Percentiles rank a stretch among this genome's conserved stretches.
Conservation (phyloP, 768 basidiomycete genomes). For the Mycena capillaripes region DNA sequence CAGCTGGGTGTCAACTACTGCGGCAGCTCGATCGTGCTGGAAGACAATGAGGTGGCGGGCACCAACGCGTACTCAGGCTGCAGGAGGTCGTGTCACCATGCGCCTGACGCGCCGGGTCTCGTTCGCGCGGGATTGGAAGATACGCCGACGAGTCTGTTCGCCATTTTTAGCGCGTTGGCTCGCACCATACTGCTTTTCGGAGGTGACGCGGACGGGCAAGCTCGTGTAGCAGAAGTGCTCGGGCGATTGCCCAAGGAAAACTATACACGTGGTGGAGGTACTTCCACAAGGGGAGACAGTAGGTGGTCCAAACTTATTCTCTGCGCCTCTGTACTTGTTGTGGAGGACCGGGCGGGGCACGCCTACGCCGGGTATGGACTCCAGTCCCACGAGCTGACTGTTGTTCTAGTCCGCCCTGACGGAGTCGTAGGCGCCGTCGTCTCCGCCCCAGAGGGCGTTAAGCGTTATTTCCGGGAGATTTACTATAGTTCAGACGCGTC, state of each 20-base stretch:
- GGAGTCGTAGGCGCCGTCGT: slow-evolving; percentile 30
- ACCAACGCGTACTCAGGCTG: neutral
- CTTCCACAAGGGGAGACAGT: neutral
- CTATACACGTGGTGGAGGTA: no score
- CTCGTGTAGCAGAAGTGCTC: neutral
- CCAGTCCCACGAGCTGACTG: neutral
- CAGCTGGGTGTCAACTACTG: slow-evolving; percentile 21
- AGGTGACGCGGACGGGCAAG: neutral
- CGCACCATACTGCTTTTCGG: slow-evolving; percentile 51
- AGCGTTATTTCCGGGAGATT: neutral
- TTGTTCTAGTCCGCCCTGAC: slow-evolving; percentile 38
- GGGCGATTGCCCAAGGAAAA: no score
- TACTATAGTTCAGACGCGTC: neutral
- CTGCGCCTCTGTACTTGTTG: neutral
- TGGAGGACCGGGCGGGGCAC: slow-evolving; percentile 33
- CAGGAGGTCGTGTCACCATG: slow-evolving; percentile 19
- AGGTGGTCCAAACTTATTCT: no score
- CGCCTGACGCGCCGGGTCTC: slow-evolving; percentile 24
- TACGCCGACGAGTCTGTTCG: slow-evolving; percentile 40
- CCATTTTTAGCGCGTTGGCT: slow-evolving; percentile 38
- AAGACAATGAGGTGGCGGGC: neutral
- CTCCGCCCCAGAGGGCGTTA: neutral
- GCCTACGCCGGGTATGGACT: slow-evolving; percentile 30
- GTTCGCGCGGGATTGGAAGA: neutral
- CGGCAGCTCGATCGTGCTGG: slow-evolving; percentile 15